Base-by-base conservation (phyloP, 2,329 filamentous ascomycete species). In the Xylaria sp. region DNA sequence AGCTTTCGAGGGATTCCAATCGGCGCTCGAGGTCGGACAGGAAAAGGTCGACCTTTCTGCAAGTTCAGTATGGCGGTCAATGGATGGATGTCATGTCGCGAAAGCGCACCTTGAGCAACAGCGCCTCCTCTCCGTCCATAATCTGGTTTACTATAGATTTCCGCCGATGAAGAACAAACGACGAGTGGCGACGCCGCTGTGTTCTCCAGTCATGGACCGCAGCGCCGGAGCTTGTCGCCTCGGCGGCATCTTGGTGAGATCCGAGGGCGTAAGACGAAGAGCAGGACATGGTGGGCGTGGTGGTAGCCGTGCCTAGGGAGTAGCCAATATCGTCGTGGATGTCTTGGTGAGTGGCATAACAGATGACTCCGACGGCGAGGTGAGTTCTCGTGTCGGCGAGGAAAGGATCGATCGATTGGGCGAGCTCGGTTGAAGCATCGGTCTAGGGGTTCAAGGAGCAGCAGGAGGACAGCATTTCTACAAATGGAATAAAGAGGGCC, bases 1-100 rank as follows among this genome's bases (percentile, higher is more conserved):
- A 97, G 67, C 87, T 88, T 78, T 99, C 95, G 49, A 98, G 85
- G 76, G 92, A 91, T 72, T 96, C 93, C 49, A 99, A 82, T 57
- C 94, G 88, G 68, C 90, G 86, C 78, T 96, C 94, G 45, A 99
- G 84, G 75, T 98, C 93, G 40, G 89, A 85, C 58, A 99, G 83
- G 76, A 96, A 95, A 53, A 90, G 79, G 73, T 95, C 92, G 53
- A 95, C 86, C 87, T 90, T 19, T 23, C 31, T n/a, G n/a, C 37
- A 7, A 4, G 50, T 17, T 67, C 46, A 67, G 61, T 14, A 37
- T 2, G 42, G 42, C 11, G 19, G 45, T 47, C 2, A 7, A 25
- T 11, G 4, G 14, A 19, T 6, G 5, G 25, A 6, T 15, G n/a
- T 31, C 5, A 31, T 9, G 17, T 33, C 1, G 33, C 46, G 12